Conservation (phyloP, 2,329 filamentous ascomycete genomes). For the Alternaria postmessia region DNA sequence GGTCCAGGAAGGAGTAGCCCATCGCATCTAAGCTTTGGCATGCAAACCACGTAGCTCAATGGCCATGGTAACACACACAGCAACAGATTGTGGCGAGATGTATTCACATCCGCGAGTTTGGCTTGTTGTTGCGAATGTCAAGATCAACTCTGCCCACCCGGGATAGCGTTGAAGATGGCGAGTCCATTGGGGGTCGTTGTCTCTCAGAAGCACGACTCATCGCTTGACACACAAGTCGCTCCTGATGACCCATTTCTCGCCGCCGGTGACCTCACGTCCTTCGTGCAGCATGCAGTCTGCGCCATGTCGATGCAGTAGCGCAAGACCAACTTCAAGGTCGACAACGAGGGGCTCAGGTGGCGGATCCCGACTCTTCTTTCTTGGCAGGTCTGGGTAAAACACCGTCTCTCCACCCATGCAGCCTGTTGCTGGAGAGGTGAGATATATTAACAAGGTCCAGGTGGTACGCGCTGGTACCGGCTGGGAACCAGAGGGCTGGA, state of each 20-base stretch:
- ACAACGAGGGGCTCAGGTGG: conserved; percentile 72
- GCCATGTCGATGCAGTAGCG: conserved; percentile 87
- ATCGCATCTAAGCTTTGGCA: neutral
- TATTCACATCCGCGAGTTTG: neutral
- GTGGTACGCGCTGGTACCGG: conserved; percentile 72
- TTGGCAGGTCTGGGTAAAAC: conserved; percentile 74
- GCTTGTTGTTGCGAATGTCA: neutral
- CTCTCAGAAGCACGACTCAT: conserved; percentile 37
- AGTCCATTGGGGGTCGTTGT: neutral
- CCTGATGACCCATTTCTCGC: conserved; percentile 91
- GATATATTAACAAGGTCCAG: conserved; percentile 89
- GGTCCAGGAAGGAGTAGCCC: neutral
- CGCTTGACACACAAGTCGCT: conserved; percentile 78
- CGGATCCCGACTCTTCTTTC: conserved; percentile 50
- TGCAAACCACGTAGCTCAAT: neutral
- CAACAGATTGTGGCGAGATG: neutral
- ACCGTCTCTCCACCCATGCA: conserved; percentile 89
- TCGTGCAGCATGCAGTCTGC: conserved; percentile 90
- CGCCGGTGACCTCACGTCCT: conserved; percentile 77
- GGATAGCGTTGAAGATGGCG: neutral
- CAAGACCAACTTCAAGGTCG: conserved; percentile 81
- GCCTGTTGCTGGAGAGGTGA: conserved; percentile 77
- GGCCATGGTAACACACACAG: neutral
- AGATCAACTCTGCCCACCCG: neutral
- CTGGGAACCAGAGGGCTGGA: conserved; percentile 51